Evolutionary conservation across 176 grass and related monocot genomes (phyloP).

Genomic region (Eremochloa ophiuroides): DNA sequence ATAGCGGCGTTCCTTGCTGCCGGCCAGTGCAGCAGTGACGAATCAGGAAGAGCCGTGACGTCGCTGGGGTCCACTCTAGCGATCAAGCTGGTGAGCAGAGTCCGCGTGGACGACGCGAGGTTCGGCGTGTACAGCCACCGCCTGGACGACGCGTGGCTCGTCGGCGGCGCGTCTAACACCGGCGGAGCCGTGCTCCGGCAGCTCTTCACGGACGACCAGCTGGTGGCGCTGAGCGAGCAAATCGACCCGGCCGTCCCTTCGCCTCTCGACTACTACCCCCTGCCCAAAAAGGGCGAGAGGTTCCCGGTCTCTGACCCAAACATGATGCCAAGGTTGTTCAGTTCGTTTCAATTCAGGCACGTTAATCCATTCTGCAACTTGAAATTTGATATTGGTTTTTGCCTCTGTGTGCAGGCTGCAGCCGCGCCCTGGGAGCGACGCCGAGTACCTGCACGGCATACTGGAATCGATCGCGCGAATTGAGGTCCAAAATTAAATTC

Average conservation of each 20-base stretch:
- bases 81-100: constrained; percentile 69
- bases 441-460: constrained; percentile 61
- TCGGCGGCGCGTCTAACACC: constrained; percentile 76
- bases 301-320: constrained; percentile 66
- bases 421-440: constrained; percentile 45
- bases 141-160: constrained; percentile 69
- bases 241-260: constrained; percentile 49
- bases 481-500: constrained; percentile 45
- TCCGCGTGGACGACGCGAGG: constrained; percentile 56
- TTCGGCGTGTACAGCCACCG: constrained; percentile 88
- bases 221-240: constrained; percentile 37
- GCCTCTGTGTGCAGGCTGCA: constrained; percentile 46
- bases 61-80: constrained; percentile 80
- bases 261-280: constrained; percentile 64
- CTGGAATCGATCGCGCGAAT: constrained; percentile 70
- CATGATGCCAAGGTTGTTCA: constrained; percentile 57
- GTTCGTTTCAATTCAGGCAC: neutral
- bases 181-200: constrained; percentile 62
- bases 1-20: constrained; percentile 82
- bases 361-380: neutral
- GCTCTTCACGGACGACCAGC: constrained; percentile 58
- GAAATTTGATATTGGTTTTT: neutral
- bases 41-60: constrained; percentile 63
- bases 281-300: constrained; percentile 60
- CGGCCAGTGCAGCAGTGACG: constrained; percentile 31